These are phyloP conservation scores for Auricularia cornea DNA, from an alignment of 768 basidiomycete genomes.

Conservation along the genomic window DNA sequence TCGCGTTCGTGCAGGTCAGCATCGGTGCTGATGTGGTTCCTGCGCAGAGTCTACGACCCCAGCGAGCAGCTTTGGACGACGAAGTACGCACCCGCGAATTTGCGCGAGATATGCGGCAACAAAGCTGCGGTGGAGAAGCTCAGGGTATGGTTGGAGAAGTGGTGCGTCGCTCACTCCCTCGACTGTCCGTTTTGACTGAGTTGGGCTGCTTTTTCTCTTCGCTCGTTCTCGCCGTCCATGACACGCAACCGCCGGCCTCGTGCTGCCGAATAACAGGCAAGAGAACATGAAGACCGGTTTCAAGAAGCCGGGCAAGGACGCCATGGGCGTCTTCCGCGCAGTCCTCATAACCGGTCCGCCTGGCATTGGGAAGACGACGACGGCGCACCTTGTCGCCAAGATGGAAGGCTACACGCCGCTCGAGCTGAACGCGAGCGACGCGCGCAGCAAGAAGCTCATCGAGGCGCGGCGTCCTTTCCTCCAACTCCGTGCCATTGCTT, in stretches of 20 bases:
- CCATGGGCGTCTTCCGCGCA: constrained; percentile 78
- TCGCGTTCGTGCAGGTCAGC: not conserved
- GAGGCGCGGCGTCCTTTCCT: constrained; percentile 45
- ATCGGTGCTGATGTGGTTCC: constrained; percentile 12
- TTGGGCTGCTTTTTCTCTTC: no score
- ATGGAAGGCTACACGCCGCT: constrained; percentile 88
- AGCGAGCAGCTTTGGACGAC: constrained; percentile 81
- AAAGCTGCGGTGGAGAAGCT: constrained; percentile 87
- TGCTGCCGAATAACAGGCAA: no score
- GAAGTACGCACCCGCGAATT: constrained; percentile 79
- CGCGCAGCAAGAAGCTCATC: constrained; percentile 91
- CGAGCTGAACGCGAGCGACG: constrained; percentile 94
- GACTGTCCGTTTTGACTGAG: not conserved
- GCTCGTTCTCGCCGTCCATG: no score
- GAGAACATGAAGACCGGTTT: constrained; percentile 64
- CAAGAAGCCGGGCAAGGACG: constrained; percentile 91
- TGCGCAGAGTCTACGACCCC: constrained; percentile 33
- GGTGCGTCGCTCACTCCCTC: constrained; percentile 42
- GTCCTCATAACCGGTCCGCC: constrained; percentile 89
- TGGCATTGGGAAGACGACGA: constrained; percentile 96
- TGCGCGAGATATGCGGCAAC: constrained; percentile 94
- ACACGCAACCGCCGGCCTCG: no score
- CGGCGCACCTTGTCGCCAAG: constrained; percentile 87
- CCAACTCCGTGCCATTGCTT: not conserved
- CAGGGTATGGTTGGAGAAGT: constrained; percentile 77